Conservation (phyloP, 805 yeast genomes). For the Starmerella floricola region DNA sequence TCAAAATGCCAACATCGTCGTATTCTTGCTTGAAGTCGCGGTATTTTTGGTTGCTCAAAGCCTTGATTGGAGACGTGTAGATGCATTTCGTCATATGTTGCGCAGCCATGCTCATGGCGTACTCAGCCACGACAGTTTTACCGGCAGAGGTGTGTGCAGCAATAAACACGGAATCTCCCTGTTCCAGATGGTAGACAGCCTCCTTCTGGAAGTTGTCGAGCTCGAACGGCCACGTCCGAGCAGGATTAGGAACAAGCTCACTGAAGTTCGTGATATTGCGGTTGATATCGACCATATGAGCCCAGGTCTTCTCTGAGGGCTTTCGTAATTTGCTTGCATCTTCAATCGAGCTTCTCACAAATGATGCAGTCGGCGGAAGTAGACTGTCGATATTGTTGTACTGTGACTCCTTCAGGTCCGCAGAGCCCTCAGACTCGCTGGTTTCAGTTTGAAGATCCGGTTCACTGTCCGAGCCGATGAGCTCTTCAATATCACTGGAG, state of each 20-base stretch:
- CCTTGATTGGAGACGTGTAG: slow-evolving; percentile 91
- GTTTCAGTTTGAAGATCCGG: slow-evolving; percentile 5
- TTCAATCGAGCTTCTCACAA: slow-evolving; percentile 30
- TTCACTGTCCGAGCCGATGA: slow-evolving; percentile 16
- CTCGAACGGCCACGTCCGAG: slow-evolving; percentile 88
- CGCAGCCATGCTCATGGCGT: slow-evolving; percentile 93
- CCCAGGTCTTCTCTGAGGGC: slow-evolving; percentile 57
- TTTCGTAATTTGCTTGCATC: not conserved
- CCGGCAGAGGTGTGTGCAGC: slow-evolving; percentile 99
- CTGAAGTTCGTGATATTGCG: slow-evolving; percentile 73
- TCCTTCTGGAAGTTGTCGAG: slow-evolving; percentile 92
- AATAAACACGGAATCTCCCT: slow-evolving; percentile 95
- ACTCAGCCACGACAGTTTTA: slow-evolving; percentile 95
- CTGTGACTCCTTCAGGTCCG: slow-evolving; percentile 5
- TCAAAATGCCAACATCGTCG: slow-evolving; percentile 82
- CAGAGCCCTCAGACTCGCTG: slow-evolving; percentile 8
- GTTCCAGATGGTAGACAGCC: slow-evolving; percentile 91
- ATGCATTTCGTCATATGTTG: slow-evolving; percentile 94
- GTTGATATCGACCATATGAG: slow-evolving; percentile 82
- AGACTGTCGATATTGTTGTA: slow-evolving; percentile 33
- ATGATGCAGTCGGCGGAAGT: slow-evolving; percentile 40
- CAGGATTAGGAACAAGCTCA: slow-evolving; percentile 85
- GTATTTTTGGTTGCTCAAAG: slow-evolving; percentile 78
- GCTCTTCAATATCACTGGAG: slow-evolving; percentile 10
- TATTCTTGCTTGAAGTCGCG: slow-evolving; percentile 75